Conservation (phyloP, 257 asterid genomes). For the Verbena officinalis region DNA sequence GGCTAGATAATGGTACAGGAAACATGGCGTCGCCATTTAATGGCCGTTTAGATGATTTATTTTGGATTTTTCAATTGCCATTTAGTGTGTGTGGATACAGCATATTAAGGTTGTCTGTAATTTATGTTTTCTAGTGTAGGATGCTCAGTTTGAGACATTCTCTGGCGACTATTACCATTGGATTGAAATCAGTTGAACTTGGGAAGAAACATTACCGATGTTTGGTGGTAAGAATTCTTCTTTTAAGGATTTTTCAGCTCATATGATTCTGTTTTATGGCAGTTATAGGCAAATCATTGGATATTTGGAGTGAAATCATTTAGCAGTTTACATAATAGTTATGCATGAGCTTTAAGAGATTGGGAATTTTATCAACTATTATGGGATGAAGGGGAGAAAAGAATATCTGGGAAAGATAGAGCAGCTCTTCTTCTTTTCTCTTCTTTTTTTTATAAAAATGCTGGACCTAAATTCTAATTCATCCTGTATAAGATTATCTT, state of each 20-base stretch:
- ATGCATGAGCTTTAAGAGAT: too few species aligned
- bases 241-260: neutral
- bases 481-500: neutral
- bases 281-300: conserved; percentile 4
- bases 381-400: conserved; percentile 1
- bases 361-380: neutral
- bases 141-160: conserved; percentile 66
- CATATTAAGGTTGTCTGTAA: too few species aligned
- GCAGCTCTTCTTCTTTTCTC: too few species aligned
- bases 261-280: neutral
- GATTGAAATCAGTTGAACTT: conserved; percentile 33
- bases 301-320: neutral
- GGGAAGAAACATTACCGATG: conserved; percentile 27
- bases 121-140: conserved; percentile 9
- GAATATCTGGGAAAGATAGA: neutral
- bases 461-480: neutral
- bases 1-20: too few species aligned
- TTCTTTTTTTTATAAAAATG: neutral
- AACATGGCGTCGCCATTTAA: too few species aligned
- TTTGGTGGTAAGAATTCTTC: conserved; percentile 46
- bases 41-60: too few species aligned
- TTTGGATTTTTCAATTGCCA: too few species aligned
- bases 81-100: too few species aligned
- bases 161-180: conserved; percentile 39
- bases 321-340: neutral